Percentiles rank a stretch among this genome's conserved stretches.
Evolutionary conservation across 305 asterid species (phyloP).

Genomic region (Fraxinus baroniana): DNA sequence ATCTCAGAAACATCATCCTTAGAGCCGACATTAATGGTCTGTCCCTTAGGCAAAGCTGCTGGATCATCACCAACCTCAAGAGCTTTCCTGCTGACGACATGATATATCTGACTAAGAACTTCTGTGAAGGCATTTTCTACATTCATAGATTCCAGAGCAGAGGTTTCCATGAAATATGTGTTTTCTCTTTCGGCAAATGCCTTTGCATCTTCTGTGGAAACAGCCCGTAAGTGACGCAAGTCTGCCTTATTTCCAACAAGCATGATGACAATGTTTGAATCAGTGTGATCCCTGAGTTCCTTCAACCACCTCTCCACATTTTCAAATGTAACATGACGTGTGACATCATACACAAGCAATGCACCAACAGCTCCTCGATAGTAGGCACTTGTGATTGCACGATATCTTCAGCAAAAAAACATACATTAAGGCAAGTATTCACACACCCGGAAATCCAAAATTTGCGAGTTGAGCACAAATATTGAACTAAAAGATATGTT

Average conservation of each 20-base stretch:
- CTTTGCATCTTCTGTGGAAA: slow-evolving; percentile 10
- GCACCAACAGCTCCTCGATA: not conserved
- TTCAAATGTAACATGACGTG: not conserved
- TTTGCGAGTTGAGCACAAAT: not conserved
- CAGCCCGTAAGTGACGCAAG: not conserved
- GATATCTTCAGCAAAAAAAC: not conserved
- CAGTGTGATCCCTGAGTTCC: not conserved
- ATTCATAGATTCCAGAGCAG: slow-evolving; percentile 62
- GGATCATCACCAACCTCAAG: slow-evolving; percentile 35
- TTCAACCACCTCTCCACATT: not conserved
- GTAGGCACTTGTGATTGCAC: not conserved
- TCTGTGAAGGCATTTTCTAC: slow-evolving; percentile 67
- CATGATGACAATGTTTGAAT: not conserved
- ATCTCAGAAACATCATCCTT: slow-evolving; percentile 66
- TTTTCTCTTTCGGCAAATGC: slow-evolving; percentile 59
- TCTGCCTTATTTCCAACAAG: not conserved
- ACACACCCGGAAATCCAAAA: not conserved
- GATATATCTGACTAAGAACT: slow-evolving; percentile 60
- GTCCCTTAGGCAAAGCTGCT: slow-evolving; percentile 58
- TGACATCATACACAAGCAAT: not conserved
- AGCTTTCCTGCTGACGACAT: slow-evolving; percentile 60
- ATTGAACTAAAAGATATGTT: not conserved
- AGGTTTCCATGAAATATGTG: slow-evolving; percentile 60
- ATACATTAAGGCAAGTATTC: not conserved
- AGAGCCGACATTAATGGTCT: slow-evolving; percentile 53